Conservation (phyloP, 306 rosid genomes). For the Citrullus colocynthis region DNA sequence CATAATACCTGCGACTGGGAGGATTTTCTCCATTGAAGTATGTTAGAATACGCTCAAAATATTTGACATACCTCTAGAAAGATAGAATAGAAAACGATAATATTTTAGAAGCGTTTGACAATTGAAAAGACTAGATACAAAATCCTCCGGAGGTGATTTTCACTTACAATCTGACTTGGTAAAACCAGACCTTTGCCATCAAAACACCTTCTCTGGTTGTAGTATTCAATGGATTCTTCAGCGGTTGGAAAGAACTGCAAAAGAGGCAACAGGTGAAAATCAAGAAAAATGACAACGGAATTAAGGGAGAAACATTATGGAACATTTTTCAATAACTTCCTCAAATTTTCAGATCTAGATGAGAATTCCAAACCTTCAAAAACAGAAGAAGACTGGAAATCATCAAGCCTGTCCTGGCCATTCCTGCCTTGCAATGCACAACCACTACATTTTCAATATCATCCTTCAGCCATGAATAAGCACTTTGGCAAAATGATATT, state of each 20-base stretch:
- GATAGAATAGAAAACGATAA: not conserved
- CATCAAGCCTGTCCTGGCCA: constrained; percentile 98
- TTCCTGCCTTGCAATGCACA: constrained; percentile 99
- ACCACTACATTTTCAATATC: constrained; percentile 96
- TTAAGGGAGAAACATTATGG: constrained; percentile 1
- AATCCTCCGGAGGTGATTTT: not conserved
- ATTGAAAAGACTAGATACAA: not conserved
- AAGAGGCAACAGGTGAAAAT: constrained; percentile 4
- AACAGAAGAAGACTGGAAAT: constrained; percentile 90
- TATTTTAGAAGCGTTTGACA: not conserved
- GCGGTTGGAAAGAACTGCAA: constrained; percentile 93
- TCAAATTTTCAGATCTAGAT: constrained; percentile 11
- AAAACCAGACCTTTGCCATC: constrained; percentile 91
- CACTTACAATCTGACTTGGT: constrained; percentile 94
- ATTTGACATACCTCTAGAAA: constrained; percentile 79
- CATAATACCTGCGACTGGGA: constrained; percentile 71
- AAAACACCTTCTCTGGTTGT: constrained; percentile 89
- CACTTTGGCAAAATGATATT: constrained; percentile 86
- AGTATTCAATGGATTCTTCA: constrained; percentile 95
- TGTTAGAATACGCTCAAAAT: constrained; percentile 77
- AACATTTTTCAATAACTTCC: not conserved
- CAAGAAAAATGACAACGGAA: constrained; percentile 8
- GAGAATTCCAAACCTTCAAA: constrained; percentile 47
- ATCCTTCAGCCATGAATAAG: constrained; percentile 93
- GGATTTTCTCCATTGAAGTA: constrained; percentile 89